Percentiles rank a stretch among this genome's conserved stretches.
Conservation (phyloP, 129 eudicot genomes). For the Flaveria linearis region DNA sequence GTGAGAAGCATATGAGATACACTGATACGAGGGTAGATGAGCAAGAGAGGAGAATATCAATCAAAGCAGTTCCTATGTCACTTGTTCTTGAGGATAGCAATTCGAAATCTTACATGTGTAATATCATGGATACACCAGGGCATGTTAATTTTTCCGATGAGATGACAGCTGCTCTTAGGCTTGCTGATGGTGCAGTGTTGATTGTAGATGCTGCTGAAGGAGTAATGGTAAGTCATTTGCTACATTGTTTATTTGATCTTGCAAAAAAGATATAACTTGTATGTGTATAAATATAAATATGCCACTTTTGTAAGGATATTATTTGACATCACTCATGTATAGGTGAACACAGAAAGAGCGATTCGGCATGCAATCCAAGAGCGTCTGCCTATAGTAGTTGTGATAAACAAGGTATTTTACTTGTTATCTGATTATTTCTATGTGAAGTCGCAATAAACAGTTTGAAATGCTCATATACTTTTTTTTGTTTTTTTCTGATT, state of each 20-base stretch:
- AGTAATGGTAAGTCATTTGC: conserved; percentile 67
- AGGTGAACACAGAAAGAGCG: conserved; percentile 98
- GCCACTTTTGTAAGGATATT: neutral
- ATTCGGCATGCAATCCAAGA: conserved; percentile 98
- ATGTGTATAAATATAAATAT: neutral
- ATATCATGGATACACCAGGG: conserved; percentile 97
- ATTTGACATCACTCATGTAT: conserved; percentile 26
- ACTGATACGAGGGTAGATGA: conserved; percentile 96
- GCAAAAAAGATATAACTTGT: neutral
- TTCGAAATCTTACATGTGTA: conserved; percentile 83
- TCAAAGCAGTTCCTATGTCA: conserved; percentile 93
- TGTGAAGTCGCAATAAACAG: neutral
- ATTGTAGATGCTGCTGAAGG: conserved; percentile 99
- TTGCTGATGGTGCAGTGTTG: conserved; percentile 98
- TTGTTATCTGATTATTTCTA: neutral
- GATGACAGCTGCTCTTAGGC: conserved; percentile 97
- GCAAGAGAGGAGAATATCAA: conserved; percentile 94
- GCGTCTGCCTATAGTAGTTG: conserved; percentile 90
- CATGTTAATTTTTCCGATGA: conserved; percentile 96
- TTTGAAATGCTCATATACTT: neutral
- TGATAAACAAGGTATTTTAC: conserved; percentile 79
- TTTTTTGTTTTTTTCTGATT: neutral
- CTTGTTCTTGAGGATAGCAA: conserved; percentile 95
- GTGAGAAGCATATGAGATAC: conserved; percentile 98
- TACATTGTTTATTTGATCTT: conserved; percentile 4